phyloP scores from a whole-genome alignment of 1,139 yeast genomes.

The Tardiomyces depauwii region DNA sequence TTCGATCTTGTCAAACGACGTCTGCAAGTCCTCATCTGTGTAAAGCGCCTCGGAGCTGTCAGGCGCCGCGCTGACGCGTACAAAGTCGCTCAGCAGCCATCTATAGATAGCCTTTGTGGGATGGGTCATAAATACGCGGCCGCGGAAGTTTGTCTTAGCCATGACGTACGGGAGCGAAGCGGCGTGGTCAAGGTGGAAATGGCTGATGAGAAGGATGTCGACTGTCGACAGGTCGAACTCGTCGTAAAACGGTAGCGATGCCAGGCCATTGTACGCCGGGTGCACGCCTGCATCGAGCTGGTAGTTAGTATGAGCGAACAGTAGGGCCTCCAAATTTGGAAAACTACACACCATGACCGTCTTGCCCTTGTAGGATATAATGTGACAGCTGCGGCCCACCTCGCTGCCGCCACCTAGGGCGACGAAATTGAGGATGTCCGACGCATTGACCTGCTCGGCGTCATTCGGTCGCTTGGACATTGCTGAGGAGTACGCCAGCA shows the following conservation, averaged over 20 bases:
- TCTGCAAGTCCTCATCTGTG: slow-evolving; percentile 81
- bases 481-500: too few species aligned
- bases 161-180: slow-evolving; percentile 95
- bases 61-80: slow-evolving; percentile 58
- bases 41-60: slow-evolving; percentile 41
- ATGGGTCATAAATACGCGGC: slow-evolving; percentile 97
- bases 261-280: slow-evolving; percentile 86
- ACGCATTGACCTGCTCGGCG: neutral
- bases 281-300: slow-evolving; percentile 89
- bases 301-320: neutral
- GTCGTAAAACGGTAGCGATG: slow-evolving; percentile 89
- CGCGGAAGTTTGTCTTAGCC: slow-evolving; percentile 92
- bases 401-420: slow-evolving; percentile 99
- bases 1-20: slow-evolving; percentile 82
- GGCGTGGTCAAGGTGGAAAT: slow-evolving; percentile 95
- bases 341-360: slow-evolving; percentile 54
- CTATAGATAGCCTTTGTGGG: slow-evolving; percentile 97
- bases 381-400: slow-evolving; percentile 94
- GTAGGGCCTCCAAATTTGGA: neutral
- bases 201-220: slow-evolving; percentile 79
- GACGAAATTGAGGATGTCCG: slow-evolving; percentile 49
- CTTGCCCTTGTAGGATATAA: slow-evolving; percentile 83
- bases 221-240: slow-evolving; percentile 84
- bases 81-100: slow-evolving; percentile 91
- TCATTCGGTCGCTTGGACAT: neutral